phyloP scores from a whole-genome alignment of 176 grass and related monocot genomes.

The Aegilops speltoides region DNA sequence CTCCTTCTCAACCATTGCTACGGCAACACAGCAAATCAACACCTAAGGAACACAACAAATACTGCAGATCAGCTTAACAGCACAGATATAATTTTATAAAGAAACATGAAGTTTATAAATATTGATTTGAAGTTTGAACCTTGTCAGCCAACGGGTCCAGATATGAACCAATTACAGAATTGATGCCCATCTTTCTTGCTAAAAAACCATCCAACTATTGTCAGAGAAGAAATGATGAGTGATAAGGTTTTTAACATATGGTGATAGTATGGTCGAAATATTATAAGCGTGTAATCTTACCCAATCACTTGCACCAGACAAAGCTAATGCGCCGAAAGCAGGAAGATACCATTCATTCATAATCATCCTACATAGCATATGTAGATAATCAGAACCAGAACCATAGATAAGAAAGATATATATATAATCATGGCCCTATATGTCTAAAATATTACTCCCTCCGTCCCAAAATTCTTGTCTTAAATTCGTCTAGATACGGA shows the following conservation, averaged over 20 bases:
- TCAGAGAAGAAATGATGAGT: slow-evolving; percentile 33
- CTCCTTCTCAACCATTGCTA: slow-evolving; percentile 84
- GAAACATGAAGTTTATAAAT: slow-evolving; percentile 28
- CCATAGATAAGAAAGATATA: neutral
- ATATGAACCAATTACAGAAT: slow-evolving; percentile 91
- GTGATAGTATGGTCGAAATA: slow-evolving; percentile 5
- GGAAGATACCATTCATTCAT: slow-evolving; percentile 88
- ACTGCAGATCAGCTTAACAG: slow-evolving; percentile 3
- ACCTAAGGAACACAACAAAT: slow-evolving; percentile 54
- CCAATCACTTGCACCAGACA: slow-evolving; percentile 96
- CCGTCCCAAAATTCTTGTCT: no score
- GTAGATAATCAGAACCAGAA: slow-evolving; percentile 28
- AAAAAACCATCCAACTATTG: slow-evolving; percentile 89
- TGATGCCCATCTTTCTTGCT: slow-evolving; percentile 95
- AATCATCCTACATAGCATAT: slow-evolving; percentile 70
- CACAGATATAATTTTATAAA: neutral
- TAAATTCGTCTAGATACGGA: no score
- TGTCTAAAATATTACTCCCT: slow-evolving; percentile 5
- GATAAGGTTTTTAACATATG: slow-evolving; percentile 4
- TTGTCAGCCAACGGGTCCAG: slow-evolving; percentile 95
- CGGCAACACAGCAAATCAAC: slow-evolving; percentile 76
- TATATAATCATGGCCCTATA: neutral
- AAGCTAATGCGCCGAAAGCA: slow-evolving; percentile 70
- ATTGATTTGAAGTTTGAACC: slow-evolving; percentile 39
- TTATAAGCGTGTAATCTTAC: slow-evolving; percentile 41